Base-by-base conservation (phyloP, 1,284 basidiomycete genomes). In the Kalmanozyma brasiliensis region DNA sequence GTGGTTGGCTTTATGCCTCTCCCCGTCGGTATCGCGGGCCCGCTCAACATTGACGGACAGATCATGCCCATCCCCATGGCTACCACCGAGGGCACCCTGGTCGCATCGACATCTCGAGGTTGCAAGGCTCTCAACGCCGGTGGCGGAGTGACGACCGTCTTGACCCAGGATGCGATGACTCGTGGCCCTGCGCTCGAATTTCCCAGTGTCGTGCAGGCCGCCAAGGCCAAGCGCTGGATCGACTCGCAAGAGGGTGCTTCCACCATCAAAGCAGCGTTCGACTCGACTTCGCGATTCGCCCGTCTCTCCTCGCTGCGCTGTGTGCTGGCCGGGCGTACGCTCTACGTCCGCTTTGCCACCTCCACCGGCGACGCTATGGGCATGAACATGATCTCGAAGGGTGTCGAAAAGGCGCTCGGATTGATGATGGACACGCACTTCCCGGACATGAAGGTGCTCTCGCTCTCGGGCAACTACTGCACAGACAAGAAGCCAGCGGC, bases 401-500 rank as follows among this genome's bases (percentile, higher is more conserved):
- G 71, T 17, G 63, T 75, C 6, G 96, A 98, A 85, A 92, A 92
- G 84, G 93, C 94, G 19, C 87, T 99, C 17, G 91, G 91, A 77
- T 87, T 87, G 30, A 88, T 98, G 86, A 86, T 87, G 72, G 58
- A 73, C n/a, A 85, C 87, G 65, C 84, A 89, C 79, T 98, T 93
- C 86, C 95, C 95, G 4, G 89, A 91, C 55, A 98, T 98, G 94
- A 85, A 89, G 75, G 89, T 94, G n/a, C 87, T 98, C 23, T 92
- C 94, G 13, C 87, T 99, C 10, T 93, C 91, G 4, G 96, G 95
- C 48, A 99, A 99, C 84, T 99, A 98, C 84, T 98, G 96, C 86
- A 99, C 93, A 56, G 96, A 99, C 85, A 99, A 99, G 90, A 99
- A 99, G 86, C 92, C 96, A 0, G 93, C 95, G 8, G 96, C 96